A percentile compares a stretch with the other conserved stretches of the same genome.
Evolutionary conservation across 768 basidiomycete species (phyloP).

Genomic region (Dentipellis fragilis): DNA sequence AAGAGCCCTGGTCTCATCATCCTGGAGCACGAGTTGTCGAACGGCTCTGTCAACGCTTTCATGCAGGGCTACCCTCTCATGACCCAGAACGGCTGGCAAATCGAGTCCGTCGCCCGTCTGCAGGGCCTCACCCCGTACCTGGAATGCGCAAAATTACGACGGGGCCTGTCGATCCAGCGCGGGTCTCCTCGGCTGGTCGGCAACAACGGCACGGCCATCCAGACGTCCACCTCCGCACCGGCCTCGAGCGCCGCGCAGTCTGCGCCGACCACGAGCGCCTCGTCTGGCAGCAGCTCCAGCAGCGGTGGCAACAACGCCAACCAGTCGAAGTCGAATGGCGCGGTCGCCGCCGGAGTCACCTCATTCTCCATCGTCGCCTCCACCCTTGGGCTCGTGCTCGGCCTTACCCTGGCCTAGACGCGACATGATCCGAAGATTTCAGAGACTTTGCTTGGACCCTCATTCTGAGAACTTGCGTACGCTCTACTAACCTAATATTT

Average conservation of each 20-base stretch:
- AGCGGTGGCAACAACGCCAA: not conserved
- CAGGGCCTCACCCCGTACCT: slow-evolving; percentile 9
- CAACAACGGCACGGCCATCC: not conserved
- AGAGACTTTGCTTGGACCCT: not conserved
- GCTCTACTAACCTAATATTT: not conserved
- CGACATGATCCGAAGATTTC: not conserved
- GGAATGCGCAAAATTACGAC: slow-evolving; percentile 1
- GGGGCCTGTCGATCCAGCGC: not conserved
- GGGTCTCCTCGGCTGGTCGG: not conserved
- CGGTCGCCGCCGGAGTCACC: not conserved
- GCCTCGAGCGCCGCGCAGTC: no score
- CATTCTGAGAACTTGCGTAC: not conserved
- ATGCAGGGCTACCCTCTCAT: slow-evolving; percentile 55
- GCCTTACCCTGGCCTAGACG: not conserved
- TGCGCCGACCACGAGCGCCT: not conserved
- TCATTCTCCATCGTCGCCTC: not conserved
- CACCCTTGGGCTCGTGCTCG: not conserved
- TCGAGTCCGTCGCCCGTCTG: slow-evolving; percentile 39
- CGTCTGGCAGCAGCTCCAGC: not conserved
- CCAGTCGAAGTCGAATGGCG: not conserved
- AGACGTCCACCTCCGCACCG: not conserved
- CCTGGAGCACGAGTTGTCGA: slow-evolving; percentile 75
- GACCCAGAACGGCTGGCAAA: slow-evolving; percentile 60
- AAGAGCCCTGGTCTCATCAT: slow-evolving; percentile 74
- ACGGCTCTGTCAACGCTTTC: slow-evolving; percentile 55